These are phyloP conservation scores for Myochromella boudieri DNA, from an alignment of 768 basidiomycete genomes.

Conservation along the genomic window DNA sequence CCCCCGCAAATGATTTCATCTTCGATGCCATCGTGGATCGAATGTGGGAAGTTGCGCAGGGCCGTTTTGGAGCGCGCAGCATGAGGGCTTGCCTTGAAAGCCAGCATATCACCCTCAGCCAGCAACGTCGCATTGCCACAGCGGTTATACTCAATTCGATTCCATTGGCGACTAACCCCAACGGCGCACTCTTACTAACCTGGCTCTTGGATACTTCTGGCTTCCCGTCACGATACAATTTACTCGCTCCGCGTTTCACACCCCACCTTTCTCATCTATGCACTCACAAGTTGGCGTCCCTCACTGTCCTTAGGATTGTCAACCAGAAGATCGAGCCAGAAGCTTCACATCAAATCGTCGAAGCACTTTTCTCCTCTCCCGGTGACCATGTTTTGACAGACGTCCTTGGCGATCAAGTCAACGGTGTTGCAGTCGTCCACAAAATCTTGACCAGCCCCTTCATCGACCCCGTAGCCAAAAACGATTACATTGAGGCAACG, in stretches of 20 bases:
- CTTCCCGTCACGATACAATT: conserved; percentile 92
- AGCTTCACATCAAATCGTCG: conserved; percentile 83
- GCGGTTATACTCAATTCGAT: conserved; percentile 96
- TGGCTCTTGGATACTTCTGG: conserved; percentile 96
- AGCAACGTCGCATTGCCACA: conserved; percentile 93
- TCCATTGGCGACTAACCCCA: conserved; percentile 95
- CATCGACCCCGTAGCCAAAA: conserved; percentile 71
- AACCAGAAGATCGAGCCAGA: conserved; percentile 94
- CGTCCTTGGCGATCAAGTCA: conserved; percentile 94
- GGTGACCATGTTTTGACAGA: conserved; percentile 91
- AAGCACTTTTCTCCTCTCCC: conserved; percentile 87
- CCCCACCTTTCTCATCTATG: conserved; percentile 96
- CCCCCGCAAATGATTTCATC: conserved; percentile 91
- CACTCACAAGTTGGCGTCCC: conserved; percentile 95
- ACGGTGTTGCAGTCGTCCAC: conserved; percentile 89
- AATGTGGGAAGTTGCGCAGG: conserved; percentile 98
- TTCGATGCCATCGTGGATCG: conserved; percentile 98
- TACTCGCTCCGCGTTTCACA: conserved; percentile 93
- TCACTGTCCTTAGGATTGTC: conserved; percentile 92
- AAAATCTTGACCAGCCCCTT: conserved; percentile 90
- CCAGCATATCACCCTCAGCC: conserved; percentile 80
- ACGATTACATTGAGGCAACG: conserved; percentile 77
- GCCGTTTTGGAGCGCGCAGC: conserved; percentile 95
- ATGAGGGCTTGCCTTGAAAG: conserved; percentile 97
- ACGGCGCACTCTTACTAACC: conserved; percentile 91